A percentile compares a stretch with the other conserved stretches of the same genome.
Evolutionary conservation across 805 yeast species (phyloP).

Genomic region (Metschnikowia picachoensis): DNA sequence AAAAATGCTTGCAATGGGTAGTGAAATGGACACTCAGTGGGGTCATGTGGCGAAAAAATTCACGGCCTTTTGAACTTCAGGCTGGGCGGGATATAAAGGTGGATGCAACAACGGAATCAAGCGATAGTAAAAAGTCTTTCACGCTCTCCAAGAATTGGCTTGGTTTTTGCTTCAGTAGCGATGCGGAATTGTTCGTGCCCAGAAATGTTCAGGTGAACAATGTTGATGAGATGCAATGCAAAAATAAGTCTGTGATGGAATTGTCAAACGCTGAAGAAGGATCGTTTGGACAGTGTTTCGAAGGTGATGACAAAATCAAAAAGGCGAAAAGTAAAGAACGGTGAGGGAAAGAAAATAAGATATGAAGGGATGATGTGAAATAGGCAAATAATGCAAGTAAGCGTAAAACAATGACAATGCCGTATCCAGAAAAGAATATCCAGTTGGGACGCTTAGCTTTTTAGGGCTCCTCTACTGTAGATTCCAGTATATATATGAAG

Average conservation of each 20-base stretch:
- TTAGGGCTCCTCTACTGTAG: constrained; percentile 2
- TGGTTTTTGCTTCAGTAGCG: too few relatives aligned
- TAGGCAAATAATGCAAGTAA: constrained; percentile 2
- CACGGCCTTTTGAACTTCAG: too few relatives aligned
- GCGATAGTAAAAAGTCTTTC: background rate
- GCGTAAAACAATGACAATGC: constrained; percentile 2
- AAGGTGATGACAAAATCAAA: constrained; percentile 3
- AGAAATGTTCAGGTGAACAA: background rate
- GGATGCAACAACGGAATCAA: background rate
- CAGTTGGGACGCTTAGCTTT: constrained; percentile 6
- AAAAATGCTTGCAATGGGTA: background rate
- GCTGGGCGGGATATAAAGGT: background rate
- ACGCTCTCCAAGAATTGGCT: background rate
- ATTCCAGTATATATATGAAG: constrained; percentile 10
- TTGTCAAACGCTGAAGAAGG: too few relatives aligned
- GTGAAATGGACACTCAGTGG: too few relatives aligned
- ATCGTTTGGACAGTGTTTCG: too few relatives aligned
- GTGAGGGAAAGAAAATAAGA: background rate
- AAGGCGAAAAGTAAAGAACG: constrained; percentile 6
- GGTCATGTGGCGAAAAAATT: too few relatives aligned
- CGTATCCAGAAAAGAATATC: background rate
- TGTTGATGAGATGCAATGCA: background rate
- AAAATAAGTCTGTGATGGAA: background rate
- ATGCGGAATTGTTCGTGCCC: too few relatives aligned
- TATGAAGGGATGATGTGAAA: background rate